Conservation (phyloP, 2,329 filamentous ascomycete genomes). For the Volutella citrinella region DNA sequence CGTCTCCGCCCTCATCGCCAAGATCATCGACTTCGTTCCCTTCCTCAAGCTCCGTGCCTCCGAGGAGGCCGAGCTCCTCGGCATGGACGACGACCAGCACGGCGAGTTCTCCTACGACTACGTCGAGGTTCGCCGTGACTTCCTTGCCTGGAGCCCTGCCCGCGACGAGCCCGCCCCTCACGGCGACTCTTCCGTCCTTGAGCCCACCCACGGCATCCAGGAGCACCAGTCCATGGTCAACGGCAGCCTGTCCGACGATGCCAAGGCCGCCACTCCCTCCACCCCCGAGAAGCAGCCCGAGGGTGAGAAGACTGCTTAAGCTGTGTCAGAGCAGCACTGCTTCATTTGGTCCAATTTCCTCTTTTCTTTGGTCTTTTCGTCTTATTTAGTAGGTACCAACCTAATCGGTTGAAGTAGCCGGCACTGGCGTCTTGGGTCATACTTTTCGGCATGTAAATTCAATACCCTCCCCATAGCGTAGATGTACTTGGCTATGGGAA, state of each 20-base stretch:
- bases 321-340: too few relatives aligned
- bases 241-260: conserved; percentile 26
- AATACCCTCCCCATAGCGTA: conserved; percentile 20
- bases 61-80: conserved; percentile 79
- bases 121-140: conserved; percentile 83
- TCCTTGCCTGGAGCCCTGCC: conserved; percentile 81
- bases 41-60: conserved; percentile 76
- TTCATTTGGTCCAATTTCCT: too few relatives aligned
- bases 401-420: conserved; percentile 20
- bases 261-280: conserved; percentile 20
- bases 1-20: conserved; percentile 71
- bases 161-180: conserved; percentile 60
- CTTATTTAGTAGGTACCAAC: conserved; percentile 5
- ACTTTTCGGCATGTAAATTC: conserved; percentile 9
- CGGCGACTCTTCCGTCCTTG: conserved; percentile 47
- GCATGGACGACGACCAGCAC: conserved; percentile 88
- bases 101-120: conserved; percentile 91
- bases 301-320: conserved; percentile 10
- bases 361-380: conserved; percentile 9
- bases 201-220: conserved; percentile 69
- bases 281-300: conserved; percentile 5
- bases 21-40: conserved; percentile 70
- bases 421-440: conserved; percentile 23
- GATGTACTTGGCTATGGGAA: conserved; percentile 17
- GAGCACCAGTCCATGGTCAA: conserved; percentile 52